Conservation (phyloP, 306 rosid genomes). For the Prunus mira region DNA sequence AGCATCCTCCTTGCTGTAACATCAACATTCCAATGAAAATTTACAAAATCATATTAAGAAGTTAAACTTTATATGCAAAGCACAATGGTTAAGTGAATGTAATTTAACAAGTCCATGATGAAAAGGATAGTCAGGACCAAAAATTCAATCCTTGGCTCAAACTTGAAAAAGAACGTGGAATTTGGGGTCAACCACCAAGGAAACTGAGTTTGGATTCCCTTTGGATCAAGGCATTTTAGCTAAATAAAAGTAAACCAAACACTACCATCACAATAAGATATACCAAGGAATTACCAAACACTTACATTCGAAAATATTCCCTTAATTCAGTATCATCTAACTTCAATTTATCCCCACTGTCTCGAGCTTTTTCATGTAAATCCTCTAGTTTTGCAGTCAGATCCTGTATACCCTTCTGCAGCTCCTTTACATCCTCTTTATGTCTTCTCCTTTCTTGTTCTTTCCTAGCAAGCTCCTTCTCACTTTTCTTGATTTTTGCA, state of each 20-base stretch:
- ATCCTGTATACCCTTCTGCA: constrained; percentile 66
- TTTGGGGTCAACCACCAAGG: not conserved
- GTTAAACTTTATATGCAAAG: not conserved
- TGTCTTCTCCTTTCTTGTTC: constrained; percentile 63
- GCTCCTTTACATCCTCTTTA: constrained; percentile 46
- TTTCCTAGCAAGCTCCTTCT: constrained; percentile 71
- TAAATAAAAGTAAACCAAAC: not conserved
- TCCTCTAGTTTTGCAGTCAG: constrained; percentile 60
- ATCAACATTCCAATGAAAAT: constrained; percentile 24
- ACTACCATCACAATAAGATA: not conserved
- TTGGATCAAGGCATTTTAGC: not conserved
- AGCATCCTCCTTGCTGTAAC: constrained; percentile 86
- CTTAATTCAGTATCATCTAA: constrained; percentile 64
- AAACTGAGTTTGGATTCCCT: not conserved
- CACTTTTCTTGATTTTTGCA: constrained; percentile 74
- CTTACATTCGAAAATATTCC: constrained; percentile 92
- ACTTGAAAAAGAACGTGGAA: not conserved
- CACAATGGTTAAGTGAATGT: not conserved
- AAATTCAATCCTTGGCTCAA: constrained; percentile 16
- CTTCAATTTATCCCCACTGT: constrained; percentile 56
- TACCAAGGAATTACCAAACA: not conserved
- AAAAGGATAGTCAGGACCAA: constrained; percentile 4
- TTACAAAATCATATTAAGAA: constrained; percentile 1
- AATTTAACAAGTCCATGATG: not conserved
- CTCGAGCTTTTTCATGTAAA: constrained; percentile 61